Evolutionary conservation across 2,329 filamentous ascomycete genomes (phyloP), one percentile per base, ranked within the genome.

Genomic region (Fusarium hainanense): DNA sequence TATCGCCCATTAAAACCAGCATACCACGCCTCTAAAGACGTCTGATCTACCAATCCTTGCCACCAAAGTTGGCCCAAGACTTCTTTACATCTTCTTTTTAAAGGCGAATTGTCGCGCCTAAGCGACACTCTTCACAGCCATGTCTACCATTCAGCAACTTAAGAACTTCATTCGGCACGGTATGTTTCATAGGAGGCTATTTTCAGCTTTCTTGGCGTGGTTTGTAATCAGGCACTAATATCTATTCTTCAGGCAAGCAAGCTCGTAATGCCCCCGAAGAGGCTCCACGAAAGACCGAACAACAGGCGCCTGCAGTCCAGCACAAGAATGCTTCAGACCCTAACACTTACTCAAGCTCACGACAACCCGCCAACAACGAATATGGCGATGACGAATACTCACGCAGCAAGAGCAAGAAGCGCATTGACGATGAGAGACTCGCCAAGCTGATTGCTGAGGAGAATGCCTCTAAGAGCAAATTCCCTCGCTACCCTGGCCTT

Each of bases 141-240:
- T 90, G 88, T 89, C 88, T 76, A 89, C 88, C 72, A 97, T 98
- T 84, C 95, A 98, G 84, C 96, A 96, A 79, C 89, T 98, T 76
- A 98, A 98, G 84, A 98, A 98, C 82, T 97, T 98, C 82, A 96
- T 98, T 82, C 93, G 95, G 73, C 95, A 98, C 85, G 95, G 88
- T 90, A 83, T 59, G 84, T 76, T 47, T 40, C 7, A 10, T 20
- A 10, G 18, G n/a, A 27, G 18, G 16, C 14, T 14, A 25, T 58
- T 48, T 48, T 50, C 51, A 44, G 21, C 41, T 28, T 43, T 54
- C 41, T 54, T 51, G 42, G 50, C 18, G 23, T 41, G 43, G 54
- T 48, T 49, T 51, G 25, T 54, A 27, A 48, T 46, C 52, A 55
- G 46, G 28, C 9, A 50, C 68, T 73, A 44, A 69, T 63, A 61